These are phyloP conservation scores for Phytophthora cactorum DNA, from an alignment of 352 stramenopile species.

Conservation along the genomic window DNA sequence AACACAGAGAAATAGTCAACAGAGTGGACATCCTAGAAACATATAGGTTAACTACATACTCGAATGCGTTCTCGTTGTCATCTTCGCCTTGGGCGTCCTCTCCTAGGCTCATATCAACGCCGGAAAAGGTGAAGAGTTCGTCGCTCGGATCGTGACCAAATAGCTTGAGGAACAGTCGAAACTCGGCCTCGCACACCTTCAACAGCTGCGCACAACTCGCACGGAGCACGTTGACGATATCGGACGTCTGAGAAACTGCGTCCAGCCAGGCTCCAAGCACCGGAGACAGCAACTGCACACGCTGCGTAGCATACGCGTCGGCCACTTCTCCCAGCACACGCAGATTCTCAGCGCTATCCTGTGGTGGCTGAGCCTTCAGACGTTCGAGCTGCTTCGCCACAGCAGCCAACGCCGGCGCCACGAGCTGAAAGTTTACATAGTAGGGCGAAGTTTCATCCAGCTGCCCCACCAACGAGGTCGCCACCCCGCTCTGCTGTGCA, in stretches of 20 bases:
- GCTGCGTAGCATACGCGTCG: slow-evolving; percentile 62
- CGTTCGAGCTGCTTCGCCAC: slow-evolving; percentile 71
- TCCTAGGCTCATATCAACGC: slow-evolving; percentile 6
- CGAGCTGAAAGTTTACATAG: slow-evolving; percentile 83
- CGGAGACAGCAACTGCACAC: slow-evolving; percentile 62
- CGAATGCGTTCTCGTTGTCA: slow-evolving; percentile 63
- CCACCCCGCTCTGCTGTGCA: slow-evolving; percentile 11
- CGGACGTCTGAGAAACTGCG: slow-evolving; percentile 53
- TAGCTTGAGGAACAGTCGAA: slow-evolving; percentile 71
- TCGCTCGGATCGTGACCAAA: slow-evolving; percentile 71
- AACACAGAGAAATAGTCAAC: not conserved
- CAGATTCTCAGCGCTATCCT: slow-evolving; percentile 50
- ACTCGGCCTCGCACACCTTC: slow-evolving; percentile 78
- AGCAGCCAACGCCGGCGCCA: slow-evolving; percentile 62
- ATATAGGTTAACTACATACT: slow-evolving; percentile 46
- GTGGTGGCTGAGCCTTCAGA: slow-evolving; percentile 36
- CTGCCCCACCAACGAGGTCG: slow-evolving; percentile 28
- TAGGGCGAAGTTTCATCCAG: slow-evolving; percentile 77
- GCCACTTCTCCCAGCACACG: slow-evolving; percentile 58
- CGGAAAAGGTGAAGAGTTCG: slow-evolving; percentile 54
- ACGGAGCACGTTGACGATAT: slow-evolving; percentile 81
- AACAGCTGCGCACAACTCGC: slow-evolving; percentile 70
- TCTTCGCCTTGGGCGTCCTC: slow-evolving; percentile 45
- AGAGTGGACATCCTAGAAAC: not conserved
- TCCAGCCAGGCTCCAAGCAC: slow-evolving; percentile 61